A percentile compares a stretch with the other conserved stretches of the same genome.
Conservation (phyloP, 768 basidiomycete species). For the Serpula lacrymans region DNA sequence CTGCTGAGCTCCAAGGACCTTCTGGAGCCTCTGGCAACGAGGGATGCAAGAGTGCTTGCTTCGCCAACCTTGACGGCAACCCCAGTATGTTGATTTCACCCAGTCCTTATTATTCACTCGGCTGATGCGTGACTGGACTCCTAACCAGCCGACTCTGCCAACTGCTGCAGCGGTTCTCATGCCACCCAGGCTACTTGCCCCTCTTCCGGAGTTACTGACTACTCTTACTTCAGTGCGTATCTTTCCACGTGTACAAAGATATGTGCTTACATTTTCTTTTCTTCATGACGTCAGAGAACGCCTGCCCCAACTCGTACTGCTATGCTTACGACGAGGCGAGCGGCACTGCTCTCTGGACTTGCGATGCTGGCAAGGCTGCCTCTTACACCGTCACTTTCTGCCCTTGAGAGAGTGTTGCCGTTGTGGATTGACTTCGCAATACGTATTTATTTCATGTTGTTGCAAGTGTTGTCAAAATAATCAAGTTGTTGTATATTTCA, state of each 20-base stretch:
- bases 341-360: constrained; percentile 45
- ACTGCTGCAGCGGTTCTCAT: constrained; percentile 62
- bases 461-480: no score
- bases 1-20: constrained; percentile 48
- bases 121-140: constrained; percentile 1
- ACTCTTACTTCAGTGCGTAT: constrained; percentile 44
- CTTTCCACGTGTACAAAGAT: no score
- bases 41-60: constrained; percentile 53
- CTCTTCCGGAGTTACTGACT: constrained; percentile 37
- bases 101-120: neutral
- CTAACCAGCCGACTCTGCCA: constrained; percentile 47
- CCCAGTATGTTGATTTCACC: constrained; percentile 20
- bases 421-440: no score
- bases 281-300: constrained; percentile 26
- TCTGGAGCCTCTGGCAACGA: constrained; percentile 48
- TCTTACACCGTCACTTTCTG: constrained; percentile 48
- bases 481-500: no score
- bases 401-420: no score
- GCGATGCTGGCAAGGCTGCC: constrained; percentile 29
- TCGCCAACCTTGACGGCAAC: constrained; percentile 35
- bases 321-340: constrained; percentile 50
- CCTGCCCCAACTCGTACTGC: constrained; percentile 45
- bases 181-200: constrained; percentile 56
- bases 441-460: no score
- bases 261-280: no score